phyloP scores from a whole-genome alignment of 2,329 filamentous ascomycete genomes.

The Hansfordia pulvinata region DNA sequence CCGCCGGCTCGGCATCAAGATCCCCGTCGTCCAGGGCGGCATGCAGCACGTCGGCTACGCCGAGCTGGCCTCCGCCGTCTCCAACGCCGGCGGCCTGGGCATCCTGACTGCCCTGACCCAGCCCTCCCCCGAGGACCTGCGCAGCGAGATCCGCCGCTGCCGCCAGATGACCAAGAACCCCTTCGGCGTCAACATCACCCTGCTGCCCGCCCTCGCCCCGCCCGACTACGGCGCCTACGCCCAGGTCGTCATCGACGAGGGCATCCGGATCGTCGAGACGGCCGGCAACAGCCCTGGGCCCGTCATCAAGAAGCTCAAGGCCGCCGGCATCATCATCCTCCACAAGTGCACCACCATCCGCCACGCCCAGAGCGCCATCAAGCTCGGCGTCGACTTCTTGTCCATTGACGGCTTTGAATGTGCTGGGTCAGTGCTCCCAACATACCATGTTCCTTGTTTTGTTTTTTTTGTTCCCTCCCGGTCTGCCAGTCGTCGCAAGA shows the following conservation, averaged over 20 bases:
- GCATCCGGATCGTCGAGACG: conserved; percentile 82
- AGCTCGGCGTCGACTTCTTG: conserved; percentile 91
- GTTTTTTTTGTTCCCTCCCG: conserved; percentile 1
- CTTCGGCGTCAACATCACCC: conserved; percentile 91
- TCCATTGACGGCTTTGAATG: conserved; percentile 98
- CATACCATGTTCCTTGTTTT: background rate
- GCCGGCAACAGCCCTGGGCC: conserved; percentile 81
- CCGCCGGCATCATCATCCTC: conserved; percentile 62
- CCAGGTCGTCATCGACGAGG: conserved; percentile 85
- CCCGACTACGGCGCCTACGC: conserved; percentile 90
- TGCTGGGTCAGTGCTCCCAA: conserved; percentile 41
- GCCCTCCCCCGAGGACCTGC: conserved; percentile 80
- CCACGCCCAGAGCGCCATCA: conserved; percentile 81
- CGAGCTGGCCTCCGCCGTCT: conserved; percentile 62
- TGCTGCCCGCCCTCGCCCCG: conserved; percentile 77
- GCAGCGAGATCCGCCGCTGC: conserved; percentile 84
- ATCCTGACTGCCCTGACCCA: conserved; percentile 84
- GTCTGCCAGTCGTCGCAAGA: conserved; percentile 1
- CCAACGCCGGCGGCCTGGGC: conserved; percentile 70
- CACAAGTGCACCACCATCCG: conserved; percentile 98
- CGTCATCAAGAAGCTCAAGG: conserved; percentile 80
- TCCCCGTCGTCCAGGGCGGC: conserved; percentile 73
- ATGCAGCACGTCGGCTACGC: conserved; percentile 83
- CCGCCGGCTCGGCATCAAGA: conserved; percentile 39
- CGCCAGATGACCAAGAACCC: conserved; percentile 64